Base-by-base conservation (phyloP, 2,329 filamentous ascomycete species). In the Peltaster fructicola region DNA sequence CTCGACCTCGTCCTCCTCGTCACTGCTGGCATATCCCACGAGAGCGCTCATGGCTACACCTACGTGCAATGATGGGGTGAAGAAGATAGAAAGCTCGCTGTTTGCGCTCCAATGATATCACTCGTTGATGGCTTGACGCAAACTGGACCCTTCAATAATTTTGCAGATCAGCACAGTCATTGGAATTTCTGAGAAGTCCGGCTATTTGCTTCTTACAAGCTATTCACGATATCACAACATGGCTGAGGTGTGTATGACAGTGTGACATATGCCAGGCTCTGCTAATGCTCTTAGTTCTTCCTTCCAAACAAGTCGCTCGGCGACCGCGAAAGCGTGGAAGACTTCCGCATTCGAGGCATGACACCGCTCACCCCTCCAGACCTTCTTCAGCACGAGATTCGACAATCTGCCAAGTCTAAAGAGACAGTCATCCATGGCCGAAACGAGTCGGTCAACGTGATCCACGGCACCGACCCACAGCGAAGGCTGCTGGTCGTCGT, bases 401-500 rank as follows among this genome's bases (percentile, higher is more conserved):
- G 82, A 33, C 59, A 63, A 32, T 68, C 45, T 50, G 63, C 42
- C 41, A 39, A 56, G 30, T 71, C 73, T 27, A 58, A 73, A 33
- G 53, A 71, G 40, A 77, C 76, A 5, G 73, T 84, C 18, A 54
- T 81, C 40, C 68, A 69, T 54, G 75, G 73, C 39, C 69, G 76
- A 40, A 66, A 63, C 41, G 68, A 72, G 38, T 68, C 68, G 29
- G 68, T 76, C 38, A 65, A 72, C 37, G 77, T 90, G 47, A 73
- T 91, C 50, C 73, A 79, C 51, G 72, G 75, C 45, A 63, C 68
- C 37, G 73, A 71, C 53, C 81, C 92, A 59, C 25, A 29, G 22
- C 23, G 27, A 8, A 78, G 84, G 32, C 76, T 98, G 16, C 69
- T 98, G 34, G 88, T 95, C 44, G 73, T 98, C 46, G 77, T 90